These are phyloP conservation scores for Tilletiopsis washingtonensis DNA, from an alignment of 1,284 basidiomycete species.

Conservation along the genomic window DNA sequence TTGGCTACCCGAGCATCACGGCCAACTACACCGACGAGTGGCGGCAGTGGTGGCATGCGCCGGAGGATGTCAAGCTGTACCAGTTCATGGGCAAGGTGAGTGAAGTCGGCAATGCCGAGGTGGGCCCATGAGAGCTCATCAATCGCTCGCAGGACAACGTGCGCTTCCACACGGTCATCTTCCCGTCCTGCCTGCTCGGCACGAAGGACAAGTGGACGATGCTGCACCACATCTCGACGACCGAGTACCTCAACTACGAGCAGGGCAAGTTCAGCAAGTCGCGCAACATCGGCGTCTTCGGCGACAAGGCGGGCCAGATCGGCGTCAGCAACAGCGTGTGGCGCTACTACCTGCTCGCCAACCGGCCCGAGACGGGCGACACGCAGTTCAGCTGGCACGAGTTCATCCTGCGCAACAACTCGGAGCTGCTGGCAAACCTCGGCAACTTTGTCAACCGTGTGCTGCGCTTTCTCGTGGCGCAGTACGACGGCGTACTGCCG, in stretches of 20 bases:
- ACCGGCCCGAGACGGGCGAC: conserved; percentile 87
- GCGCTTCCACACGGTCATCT: conserved; percentile 97
- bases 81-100: conserved; percentile 75
- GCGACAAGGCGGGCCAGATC: conserved; percentile 85
- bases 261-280: conserved; percentile 99
- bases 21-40: conserved; percentile 90
- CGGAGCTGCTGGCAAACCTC: conserved; percentile 88
- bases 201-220: conserved; percentile 89
- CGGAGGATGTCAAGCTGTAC: conserved; percentile 80
- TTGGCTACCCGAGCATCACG: conserved; percentile 96
- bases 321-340: conserved; percentile 88
- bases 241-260: conserved; percentile 97
- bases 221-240: conserved; percentile 88
- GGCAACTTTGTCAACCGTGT: conserved; percentile 97
- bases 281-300: conserved; percentile 92
- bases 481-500: conserved; percentile 69
- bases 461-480: conserved; percentile 77
- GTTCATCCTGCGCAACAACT: conserved; percentile 90
- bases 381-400: conserved; percentile 96
- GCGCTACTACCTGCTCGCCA: conserved; percentile 91
- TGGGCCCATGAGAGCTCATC: neutral
- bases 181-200: conserved; percentile 80
- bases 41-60: conserved; percentile 96
- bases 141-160: conserved; percentile 59
- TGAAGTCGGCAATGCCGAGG: neutral